Percentiles rank a stretch among this genome's conserved stretches.
These are phyloP conservation scores for Fraxinus cuspidata DNA, from an alignment of 257 asterid species.

Conservation along the genomic window DNA sequence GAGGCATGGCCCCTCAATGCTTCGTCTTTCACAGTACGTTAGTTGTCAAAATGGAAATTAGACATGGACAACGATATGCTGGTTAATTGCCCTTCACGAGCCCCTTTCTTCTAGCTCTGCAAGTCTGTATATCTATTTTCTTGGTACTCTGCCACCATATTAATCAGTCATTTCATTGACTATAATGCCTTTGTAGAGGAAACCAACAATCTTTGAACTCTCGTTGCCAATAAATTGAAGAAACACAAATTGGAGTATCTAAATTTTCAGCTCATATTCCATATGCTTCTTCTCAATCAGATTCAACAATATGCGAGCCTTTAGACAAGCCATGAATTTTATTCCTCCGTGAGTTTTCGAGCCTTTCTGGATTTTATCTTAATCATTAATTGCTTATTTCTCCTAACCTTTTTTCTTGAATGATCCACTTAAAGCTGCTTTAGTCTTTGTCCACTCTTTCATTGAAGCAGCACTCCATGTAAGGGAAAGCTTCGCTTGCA, in stretches of 20 bases:
- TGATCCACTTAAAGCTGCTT: constrained; percentile 58
- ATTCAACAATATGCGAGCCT: neutral
- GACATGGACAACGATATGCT: too few species aligned
- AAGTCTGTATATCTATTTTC: too few species aligned
- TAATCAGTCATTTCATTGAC: too few species aligned
- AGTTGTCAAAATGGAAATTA: too few species aligned
- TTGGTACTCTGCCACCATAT: too few species aligned
- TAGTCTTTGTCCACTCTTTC: constrained; percentile 72
- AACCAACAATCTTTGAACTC: neutral
- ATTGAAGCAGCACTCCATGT: constrained; percentile 68
- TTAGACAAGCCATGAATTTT: neutral
- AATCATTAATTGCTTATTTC: constrained; percentile 20
- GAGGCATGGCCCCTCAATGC: too few species aligned
- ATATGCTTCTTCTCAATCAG: neutral
- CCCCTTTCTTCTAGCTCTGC: too few species aligned
- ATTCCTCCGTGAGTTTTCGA: neutral
- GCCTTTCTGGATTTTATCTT: neutral
- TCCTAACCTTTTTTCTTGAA: constrained; percentile 51
- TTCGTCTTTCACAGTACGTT: too few species aligned
- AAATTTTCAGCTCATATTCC: neutral
- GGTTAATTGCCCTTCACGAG: neutral
- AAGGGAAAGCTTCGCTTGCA: constrained; percentile 53
- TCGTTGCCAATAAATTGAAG: neutral
- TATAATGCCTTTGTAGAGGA: neutral
- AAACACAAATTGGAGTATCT: neutral